phyloP scores from a whole-genome alignment of 73 alveolate genomes.

The Paraurostyla sp. region DNA sequence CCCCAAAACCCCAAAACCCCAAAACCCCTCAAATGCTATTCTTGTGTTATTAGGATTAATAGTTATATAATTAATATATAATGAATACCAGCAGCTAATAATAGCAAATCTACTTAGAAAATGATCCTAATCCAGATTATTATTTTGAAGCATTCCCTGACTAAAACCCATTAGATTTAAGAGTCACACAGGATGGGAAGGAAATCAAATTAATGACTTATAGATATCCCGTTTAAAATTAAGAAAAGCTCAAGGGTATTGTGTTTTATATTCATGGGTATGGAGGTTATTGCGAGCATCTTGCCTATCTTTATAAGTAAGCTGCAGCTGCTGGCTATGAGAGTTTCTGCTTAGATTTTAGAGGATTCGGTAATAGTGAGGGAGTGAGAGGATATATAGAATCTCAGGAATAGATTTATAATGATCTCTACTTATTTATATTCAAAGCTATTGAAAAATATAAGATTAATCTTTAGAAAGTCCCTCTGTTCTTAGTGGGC shows the following conservation, averaged over 20 bases:
- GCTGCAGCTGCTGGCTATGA: constrained; percentile 48
- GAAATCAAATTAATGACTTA: constrained; percentile 8
- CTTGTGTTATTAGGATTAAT: too few relatives aligned
- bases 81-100: too few relatives aligned
- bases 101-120: neutral
- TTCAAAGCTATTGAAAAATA: constrained; percentile 5
- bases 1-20: too few relatives aligned
- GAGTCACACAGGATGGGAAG: constrained; percentile 3
- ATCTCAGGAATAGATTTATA: neutral
- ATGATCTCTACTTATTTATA: constrained; percentile 1
- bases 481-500: constrained; percentile 33
- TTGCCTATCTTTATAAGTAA: constrained; percentile 10
- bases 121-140: neutral
- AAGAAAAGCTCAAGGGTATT: neutral
- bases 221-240: neutral
- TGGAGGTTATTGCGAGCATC: constrained; percentile 42
- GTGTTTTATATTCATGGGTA: constrained; percentile 38
- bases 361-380: constrained; percentile 55
- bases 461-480: constrained; percentile 13
- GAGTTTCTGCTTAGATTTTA: neutral
- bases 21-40: too few relatives aligned
- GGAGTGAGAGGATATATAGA: constrained; percentile 23
- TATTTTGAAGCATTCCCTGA: constrained; percentile 31
- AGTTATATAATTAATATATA: too few relatives aligned
- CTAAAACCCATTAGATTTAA: neutral